Percentiles rank a stretch among this genome's conserved stretches.
These are phyloP conservation scores for Biscogniauxia mediterranea DNA, from an alignment of 2,329 filamentous ascomycete species.

Conservation along the genomic window DNA sequence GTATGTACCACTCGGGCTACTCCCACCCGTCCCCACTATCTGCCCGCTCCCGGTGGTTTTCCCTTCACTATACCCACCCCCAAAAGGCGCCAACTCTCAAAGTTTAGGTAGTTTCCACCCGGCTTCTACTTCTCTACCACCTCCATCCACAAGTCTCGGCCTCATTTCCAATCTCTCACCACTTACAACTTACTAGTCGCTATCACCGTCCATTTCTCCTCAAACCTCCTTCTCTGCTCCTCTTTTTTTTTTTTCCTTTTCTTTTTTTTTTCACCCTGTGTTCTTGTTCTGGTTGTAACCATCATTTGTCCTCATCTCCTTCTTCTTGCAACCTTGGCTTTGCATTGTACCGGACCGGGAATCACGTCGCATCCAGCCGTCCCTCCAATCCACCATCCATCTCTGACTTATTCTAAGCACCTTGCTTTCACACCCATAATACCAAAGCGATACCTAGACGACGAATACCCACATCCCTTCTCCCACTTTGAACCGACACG, in stretches of 20 bases:
- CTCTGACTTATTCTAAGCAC: not conserved
- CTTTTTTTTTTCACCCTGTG: not conserved
- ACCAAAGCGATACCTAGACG: not conserved
- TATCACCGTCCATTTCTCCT: conserved; percentile 3
- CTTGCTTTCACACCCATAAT: not conserved
- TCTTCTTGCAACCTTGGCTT: conserved; percentile 16
- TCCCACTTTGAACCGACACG: not conserved
- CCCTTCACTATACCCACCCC: not conserved
- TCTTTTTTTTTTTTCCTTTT: conserved; percentile 4
- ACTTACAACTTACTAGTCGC: conserved; percentile 3
- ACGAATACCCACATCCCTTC: not conserved
- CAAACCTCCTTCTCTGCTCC: conserved; percentile 3
- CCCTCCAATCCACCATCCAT: not conserved
- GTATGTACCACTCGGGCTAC: not conserved
- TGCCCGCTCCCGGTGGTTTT: not conserved
- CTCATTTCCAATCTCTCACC: conserved; percentile 19
- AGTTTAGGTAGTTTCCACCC: conserved; percentile 19
- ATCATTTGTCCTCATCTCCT: conserved; percentile 9
- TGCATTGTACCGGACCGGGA: not conserved
- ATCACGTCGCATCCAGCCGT: not conserved
- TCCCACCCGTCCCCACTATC: not conserved
- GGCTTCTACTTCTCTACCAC: conserved; percentile 11
- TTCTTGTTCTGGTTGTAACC: not conserved
- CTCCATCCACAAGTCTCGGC: conserved; percentile 19
- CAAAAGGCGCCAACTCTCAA: conserved; percentile 3